Evolutionary conservation across 169 alveolate genomes (phyloP).

Genomic region (Cryptosporidium felis): DNA sequence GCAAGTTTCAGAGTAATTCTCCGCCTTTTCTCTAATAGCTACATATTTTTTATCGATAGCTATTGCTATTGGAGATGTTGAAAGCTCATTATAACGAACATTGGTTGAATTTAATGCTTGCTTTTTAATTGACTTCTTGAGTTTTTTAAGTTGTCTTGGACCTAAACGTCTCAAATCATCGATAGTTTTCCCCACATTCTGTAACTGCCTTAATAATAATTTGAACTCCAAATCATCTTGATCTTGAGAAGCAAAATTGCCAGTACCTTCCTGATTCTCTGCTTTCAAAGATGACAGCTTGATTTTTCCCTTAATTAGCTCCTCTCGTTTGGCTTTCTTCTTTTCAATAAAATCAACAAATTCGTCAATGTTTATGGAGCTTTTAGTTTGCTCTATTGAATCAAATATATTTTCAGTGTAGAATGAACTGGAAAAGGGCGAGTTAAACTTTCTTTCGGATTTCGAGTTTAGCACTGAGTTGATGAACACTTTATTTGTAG

Average conservation of each 20-base stretch:
- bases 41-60: background rate
- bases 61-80: background rate
- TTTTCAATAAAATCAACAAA: background rate
- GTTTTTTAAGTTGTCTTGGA: constrained; percentile 68
- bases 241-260: background rate
- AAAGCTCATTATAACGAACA: background rate
- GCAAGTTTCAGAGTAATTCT: background rate
- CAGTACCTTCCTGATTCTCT: background rate
- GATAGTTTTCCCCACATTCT: constrained; percentile 36
- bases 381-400: background rate
- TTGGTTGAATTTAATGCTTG: background rate
- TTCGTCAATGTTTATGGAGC: background rate
- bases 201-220: background rate
- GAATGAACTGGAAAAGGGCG: background rate
- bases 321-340: background rate
- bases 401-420: background rate
- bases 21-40: background rate
- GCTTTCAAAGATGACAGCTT: constrained; percentile 13
- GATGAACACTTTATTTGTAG: background rate
- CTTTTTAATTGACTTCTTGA: constrained; percentile 13
- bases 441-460: background rate
- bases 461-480: background rate
- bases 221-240: constrained; percentile 30
- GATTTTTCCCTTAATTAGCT: constrained; percentile 5
- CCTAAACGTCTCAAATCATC: constrained; percentile 50